Evolutionary conservation across 176 grass and related monocot genomes (phyloP), one percentile per base, ranked within the genome.

Genomic region (Avena sativa): DNA sequence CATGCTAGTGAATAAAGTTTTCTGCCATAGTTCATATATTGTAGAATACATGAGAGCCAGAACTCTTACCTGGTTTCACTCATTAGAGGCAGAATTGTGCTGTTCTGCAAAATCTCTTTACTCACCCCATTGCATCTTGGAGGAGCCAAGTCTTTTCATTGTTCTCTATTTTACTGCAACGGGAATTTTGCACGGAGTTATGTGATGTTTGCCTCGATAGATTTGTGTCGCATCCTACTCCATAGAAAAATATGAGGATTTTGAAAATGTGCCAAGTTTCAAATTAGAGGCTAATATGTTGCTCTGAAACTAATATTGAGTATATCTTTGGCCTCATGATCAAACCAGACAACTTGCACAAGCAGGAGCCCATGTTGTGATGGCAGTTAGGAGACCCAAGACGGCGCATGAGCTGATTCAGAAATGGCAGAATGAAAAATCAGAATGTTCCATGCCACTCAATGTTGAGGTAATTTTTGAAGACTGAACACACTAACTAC

Each of bases 321-420:
- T 50, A 40, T 21, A 74, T 52, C 49, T 74, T 71, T 64, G 16
- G 84, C 23, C 55, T 75, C 11, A 52, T 77, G 36, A 36, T 69
- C 53, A 62, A 73, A 92, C 86, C 89, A 98, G 94, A 63, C 96
- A 98, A 88, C 92, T 98, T 8, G 87, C 92, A 23, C 85, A 87
- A 38, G 84, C 97, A 78, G 97, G 97, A 60, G 94, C 90, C 52
- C 97, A 98, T 87, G 87, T 98, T 77, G 93, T 98, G 58, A 96
- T 98, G 97, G 97, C 97, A 53, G 97, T 98, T 36, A 94, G 94
- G 85, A 94, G 89, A 93, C 82, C 92, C 67, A 98, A 93, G 71
- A 62, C 69, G 5, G 97, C 94, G 9, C 88, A 94, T 81, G 97
- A 98, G 44, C 88, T 98, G 80, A 98, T 96, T 86, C 90, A 96